These are phyloP conservation scores for Crithidia bombi DNA, from an alignment of 208 protist genomes.

Conservation along the genomic window DNA sequence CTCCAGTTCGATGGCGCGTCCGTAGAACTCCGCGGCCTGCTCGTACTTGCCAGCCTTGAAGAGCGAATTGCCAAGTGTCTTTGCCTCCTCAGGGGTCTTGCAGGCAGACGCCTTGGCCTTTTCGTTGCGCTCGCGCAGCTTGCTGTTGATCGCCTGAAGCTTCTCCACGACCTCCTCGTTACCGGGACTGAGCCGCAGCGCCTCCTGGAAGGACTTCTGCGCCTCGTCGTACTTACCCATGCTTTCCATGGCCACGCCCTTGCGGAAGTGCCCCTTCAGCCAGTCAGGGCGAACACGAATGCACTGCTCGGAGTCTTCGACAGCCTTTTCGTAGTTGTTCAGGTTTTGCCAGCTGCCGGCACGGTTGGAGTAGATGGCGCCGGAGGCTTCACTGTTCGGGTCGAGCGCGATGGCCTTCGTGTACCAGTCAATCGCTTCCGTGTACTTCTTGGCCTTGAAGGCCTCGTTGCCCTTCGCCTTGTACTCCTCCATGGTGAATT, in stretches of 20 bases:
- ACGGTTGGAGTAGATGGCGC: constrained; percentile 91
- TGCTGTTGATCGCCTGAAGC: constrained; percentile 65
- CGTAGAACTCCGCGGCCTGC: constrained; percentile 86
- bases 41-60: constrained; percentile 92
- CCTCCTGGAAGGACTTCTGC: constrained; percentile 77
- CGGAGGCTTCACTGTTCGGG: constrained; percentile 75
- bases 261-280: constrained; percentile 93
- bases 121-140: constrained; percentile 83
- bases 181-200: constrained; percentile 70
- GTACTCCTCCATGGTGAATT: constrained; percentile 73
- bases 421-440: constrained; percentile 91
- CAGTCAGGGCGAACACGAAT: constrained; percentile 86
- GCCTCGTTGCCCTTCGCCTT: constrained; percentile 92
- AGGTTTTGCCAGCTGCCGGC: constrained; percentile 85
- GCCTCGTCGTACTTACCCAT: constrained; percentile 83
- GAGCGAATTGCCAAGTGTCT: constrained; percentile 88
- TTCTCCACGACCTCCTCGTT: constrained; percentile 87
- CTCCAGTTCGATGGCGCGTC: constrained; percentile 88
- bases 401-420: constrained; percentile 87
- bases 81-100: constrained; percentile 87
- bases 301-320: constrained; percentile 84
- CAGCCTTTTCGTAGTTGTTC: constrained; percentile 73
- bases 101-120: constrained; percentile 74
- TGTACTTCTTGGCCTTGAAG: constrained; percentile 90
- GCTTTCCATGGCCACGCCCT: constrained; percentile 77